phyloP scores from a whole-genome alignment of 2,329 filamentous ascomycete genomes.

The Fusarium beomiforme region DNA sequence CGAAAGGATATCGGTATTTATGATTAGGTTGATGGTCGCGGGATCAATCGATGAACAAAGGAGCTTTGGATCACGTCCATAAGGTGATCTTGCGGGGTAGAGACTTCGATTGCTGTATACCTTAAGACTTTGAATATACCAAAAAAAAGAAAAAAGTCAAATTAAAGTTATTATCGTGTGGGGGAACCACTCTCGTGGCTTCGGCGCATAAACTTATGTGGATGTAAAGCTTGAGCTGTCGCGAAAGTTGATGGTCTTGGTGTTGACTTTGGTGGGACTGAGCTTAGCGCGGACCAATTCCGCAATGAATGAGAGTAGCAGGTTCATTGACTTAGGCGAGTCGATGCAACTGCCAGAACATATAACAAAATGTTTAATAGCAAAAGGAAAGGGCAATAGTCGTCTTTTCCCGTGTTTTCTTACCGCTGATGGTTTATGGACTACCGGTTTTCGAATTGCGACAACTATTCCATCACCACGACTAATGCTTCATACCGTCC shows the following conservation, averaged over 20 bases:
- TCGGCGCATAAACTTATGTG: conserved; percentile 20
- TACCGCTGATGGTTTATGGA: too few relatives aligned
- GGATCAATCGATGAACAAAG: conserved; percentile 6
- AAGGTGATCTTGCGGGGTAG: background rate
- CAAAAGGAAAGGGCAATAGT: too few relatives aligned
- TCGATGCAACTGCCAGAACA: background rate
- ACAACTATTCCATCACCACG: too few relatives aligned
- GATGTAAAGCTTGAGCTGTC: conserved; percentile 25
- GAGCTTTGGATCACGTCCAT: conserved; percentile 19
- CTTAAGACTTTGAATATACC: background rate
- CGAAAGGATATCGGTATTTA: background rate
- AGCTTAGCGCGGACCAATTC: conserved; percentile 25
- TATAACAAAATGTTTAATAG: background rate
- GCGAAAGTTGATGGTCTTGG: conserved; percentile 5
- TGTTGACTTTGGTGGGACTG: conserved; percentile 24
- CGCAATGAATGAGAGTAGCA: background rate
- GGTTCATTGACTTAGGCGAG: background rate
- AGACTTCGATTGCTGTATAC: background rate
- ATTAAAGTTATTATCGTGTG: background rate
- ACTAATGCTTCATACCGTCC: too few relatives aligned
- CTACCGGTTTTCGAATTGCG: too few relatives aligned
- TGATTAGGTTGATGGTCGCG: background rate
- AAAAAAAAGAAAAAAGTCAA: background rate
- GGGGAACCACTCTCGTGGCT: background rate
- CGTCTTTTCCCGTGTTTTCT: too few relatives aligned